Evolutionary conservation across 1,284 basidiomycete species (phyloP), one percentile per base, ranked within the genome.

Genomic region (Ustilago tritici): DNA sequence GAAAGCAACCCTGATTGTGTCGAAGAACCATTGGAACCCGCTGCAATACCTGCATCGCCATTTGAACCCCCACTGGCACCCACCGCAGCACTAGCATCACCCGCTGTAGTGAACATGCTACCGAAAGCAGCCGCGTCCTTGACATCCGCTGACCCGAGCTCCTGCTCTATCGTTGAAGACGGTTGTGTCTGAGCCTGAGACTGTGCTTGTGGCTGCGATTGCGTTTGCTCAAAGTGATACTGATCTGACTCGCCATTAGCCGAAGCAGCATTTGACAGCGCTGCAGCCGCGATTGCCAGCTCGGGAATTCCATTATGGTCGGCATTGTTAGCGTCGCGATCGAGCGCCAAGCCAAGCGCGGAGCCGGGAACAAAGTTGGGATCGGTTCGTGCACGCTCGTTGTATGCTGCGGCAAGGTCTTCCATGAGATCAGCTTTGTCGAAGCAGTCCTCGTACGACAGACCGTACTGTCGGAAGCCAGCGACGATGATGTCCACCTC

Each of bases 401-500:
- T 65, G 56, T 77, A 77, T 23, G 70, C 70, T 2, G 66, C 68
- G 1, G 74, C 65, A 1, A 78, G 35, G 9, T 63, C 41, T 41
- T 80, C 86, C 31, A 89, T 80, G 56, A 92, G 90, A 41, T 89
- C 88, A 1, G 93, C 92, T 78, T 92, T 90, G 36, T 93, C 92
- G 62, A 91, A 92, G 55, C 93, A 92, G 82, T 95, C 93, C 82
- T 94, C 94, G 66, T 87, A 89, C 15, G 87, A 80, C 28, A 82
- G 76, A 4, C 87, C 92, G 85, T 95, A 95, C 87, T 97, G 95
- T 79, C 92, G 90, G 52, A 97, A 88, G 6, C 92, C 95, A 10
- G 89, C 90, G 78, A 95, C 91, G 84, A 94, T 95, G 80, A 92
- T 92, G 63, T 89, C 87, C 31, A 93, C 92, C 87, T 96, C 95